phyloP scores from a whole-genome alignment of 805 yeast species.

The Diddensiella transvaalensis region DNA sequence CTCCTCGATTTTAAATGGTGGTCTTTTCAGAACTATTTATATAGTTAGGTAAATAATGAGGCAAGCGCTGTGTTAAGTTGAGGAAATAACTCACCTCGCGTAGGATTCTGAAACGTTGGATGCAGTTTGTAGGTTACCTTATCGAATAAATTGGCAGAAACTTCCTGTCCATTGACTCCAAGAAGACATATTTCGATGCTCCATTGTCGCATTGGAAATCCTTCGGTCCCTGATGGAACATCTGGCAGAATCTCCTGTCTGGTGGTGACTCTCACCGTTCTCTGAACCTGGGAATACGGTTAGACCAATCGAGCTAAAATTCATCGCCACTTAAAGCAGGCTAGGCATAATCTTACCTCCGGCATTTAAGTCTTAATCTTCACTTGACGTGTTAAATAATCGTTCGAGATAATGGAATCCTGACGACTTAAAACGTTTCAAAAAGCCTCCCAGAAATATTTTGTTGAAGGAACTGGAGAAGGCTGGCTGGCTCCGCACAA shows the following conservation, averaged over 20 bases:
- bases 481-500: too few relatives aligned
- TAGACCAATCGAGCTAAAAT: too few relatives aligned
- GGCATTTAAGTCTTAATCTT: too few relatives aligned
- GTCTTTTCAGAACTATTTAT: slow-evolving; percentile 58
- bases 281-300: slow-evolving; percentile 67
- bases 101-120: slow-evolving; percentile 92
- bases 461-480: too few relatives aligned
- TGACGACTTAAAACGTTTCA: too few relatives aligned
- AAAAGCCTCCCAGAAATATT: too few relatives aligned
- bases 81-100: slow-evolving; percentile 42
- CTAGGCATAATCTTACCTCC: not conserved
- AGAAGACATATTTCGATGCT: slow-evolving; percentile 69
- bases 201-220: slow-evolving; percentile 95
- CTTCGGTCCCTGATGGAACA: slow-evolving; percentile 80
- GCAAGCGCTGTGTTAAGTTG: not conserved
- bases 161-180: slow-evolving; percentile 74
- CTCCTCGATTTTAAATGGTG: slow-evolving; percentile 85
- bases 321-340: too few relatives aligned
- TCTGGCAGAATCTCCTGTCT: slow-evolving; percentile 78
- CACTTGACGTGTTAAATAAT: too few relatives aligned
- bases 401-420: too few relatives aligned
- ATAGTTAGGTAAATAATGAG: too few relatives aligned
- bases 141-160: slow-evolving; percentile 85
- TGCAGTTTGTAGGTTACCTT: slow-evolving; percentile 90
- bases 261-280: slow-evolving; percentile 85